A percentile compares a stretch with the other conserved stretches of the same genome.
These are phyloP conservation scores for Trametopsis cervina DNA, from an alignment of 768 basidiomycete genomes.

Conservation along the genomic window DNA sequence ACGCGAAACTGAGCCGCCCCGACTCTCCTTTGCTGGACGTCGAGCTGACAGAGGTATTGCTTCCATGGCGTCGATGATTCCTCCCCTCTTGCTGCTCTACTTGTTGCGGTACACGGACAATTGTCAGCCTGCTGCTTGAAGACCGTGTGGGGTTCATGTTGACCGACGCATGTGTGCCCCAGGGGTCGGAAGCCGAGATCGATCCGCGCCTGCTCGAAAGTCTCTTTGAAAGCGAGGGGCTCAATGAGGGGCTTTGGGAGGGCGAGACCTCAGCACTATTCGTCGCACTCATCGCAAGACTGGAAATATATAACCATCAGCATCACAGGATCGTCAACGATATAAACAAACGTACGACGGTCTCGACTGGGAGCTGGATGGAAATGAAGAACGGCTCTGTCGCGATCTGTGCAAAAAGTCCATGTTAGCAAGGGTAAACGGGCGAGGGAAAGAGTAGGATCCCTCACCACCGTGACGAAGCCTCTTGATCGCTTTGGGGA, in stretches of 20 bases:
- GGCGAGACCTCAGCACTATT: conserved; percentile 6
- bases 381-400: neutral
- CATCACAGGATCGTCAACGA: neutral
- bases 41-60: conserved; percentile 25
- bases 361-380: neutral
- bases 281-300: neutral
- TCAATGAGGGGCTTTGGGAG: conserved; percentile 16
- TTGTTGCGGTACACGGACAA: conserved; percentile 53
- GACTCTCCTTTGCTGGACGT: conserved; percentile 20
- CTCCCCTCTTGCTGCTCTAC: conserved; percentile 27
- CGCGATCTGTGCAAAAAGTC: neutral
- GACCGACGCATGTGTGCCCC: conserved; percentile 43
- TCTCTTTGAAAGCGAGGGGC: conserved; percentile 22
- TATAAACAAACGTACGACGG: neutral
- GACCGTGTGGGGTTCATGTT: conserved; percentile 48
- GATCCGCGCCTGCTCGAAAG: conserved; percentile 63
- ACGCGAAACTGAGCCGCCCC: conserved; percentile 54
- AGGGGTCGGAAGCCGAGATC: conserved; percentile 61
- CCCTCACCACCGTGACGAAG: too few species aligned
- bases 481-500: too few species aligned
- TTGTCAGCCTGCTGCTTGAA: conserved; percentile 61
- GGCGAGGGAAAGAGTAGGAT: neutral
- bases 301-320: neutral
- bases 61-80: conserved; percentile 26
- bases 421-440: neutral